Percentiles rank a stretch among this genome's conserved stretches.
phyloP scores from a whole-genome alignment of 2,329 filamentous ascomycete genomes.

The Aureobasidium sp. region DNA sequence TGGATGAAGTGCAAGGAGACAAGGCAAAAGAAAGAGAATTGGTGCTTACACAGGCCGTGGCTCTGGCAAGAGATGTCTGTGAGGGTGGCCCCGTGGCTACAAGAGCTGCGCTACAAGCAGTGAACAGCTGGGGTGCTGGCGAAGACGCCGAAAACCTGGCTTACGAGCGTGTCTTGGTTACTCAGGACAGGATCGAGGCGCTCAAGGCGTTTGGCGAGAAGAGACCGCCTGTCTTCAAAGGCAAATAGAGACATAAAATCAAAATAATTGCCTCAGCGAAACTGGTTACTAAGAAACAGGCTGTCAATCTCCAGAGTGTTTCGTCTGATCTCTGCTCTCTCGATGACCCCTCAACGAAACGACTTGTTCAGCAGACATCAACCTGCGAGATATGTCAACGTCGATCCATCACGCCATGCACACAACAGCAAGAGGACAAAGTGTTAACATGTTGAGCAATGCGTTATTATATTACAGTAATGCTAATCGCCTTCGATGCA shows the following conservation, averaged over 20 bases:
- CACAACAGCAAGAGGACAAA: too few species aligned
- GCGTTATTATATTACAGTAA: neutral
- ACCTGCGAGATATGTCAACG: too few species aligned
- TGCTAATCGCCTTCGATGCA: neutral
- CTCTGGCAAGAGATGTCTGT: slow-evolving; percentile 76
- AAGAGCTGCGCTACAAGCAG: slow-evolving; percentile 69
- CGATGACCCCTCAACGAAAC: too few species aligned
- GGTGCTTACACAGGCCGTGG: slow-evolving; percentile 68
- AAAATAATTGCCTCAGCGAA: neutral
- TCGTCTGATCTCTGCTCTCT: too few species aligned
- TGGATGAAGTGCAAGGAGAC: slow-evolving; percentile 51
- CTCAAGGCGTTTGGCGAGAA: slow-evolving; percentile 76
- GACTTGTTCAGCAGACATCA: too few species aligned
- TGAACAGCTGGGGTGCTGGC: slow-evolving; percentile 56
- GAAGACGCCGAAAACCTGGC: slow-evolving; percentile 80
- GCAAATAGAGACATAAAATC: slow-evolving; percentile 32
- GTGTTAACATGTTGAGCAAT: neutral
- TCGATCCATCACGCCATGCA: too few species aligned
- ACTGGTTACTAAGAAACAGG: too few species aligned
- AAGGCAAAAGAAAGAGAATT: slow-evolving; percentile 49
- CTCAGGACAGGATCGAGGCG: slow-evolving; percentile 82
- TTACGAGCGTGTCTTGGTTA: slow-evolving; percentile 75
- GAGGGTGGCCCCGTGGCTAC: slow-evolving; percentile 82
- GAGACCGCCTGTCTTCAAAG: slow-evolving; percentile 61
- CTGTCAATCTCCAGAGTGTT: too few species aligned